Evolutionary conservation across 768 basidiomycete genomes (phyloP), one percentile per base, ranked within the genome.

Genomic region (Naganishia onofrii): DNA sequence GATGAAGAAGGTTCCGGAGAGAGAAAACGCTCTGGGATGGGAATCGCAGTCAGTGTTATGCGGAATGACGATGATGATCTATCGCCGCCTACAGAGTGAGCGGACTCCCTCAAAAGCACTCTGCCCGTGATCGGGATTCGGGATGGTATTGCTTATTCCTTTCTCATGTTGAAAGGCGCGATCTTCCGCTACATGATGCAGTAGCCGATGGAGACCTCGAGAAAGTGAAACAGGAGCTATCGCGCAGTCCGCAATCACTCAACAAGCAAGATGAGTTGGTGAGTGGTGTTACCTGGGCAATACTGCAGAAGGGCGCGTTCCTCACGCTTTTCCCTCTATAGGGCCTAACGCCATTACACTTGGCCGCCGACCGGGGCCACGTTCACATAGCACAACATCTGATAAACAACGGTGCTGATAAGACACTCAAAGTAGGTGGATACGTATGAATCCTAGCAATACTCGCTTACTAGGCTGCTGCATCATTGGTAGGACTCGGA

Each of bases 341-440:
- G 93, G 93, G 91, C 42, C 93, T 92, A 78, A 91, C 92, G 0
- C 85, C 93, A 9, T 81, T 96, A 23, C 93, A 96, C 75, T 84
- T 94, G 0, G 93, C 93, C 5, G 87, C 88, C 31, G 93, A 96
- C 79, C 84, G 93, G 76, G 93, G 93, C 0, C 84, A 87, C 74
- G 67, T 83, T 8, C 82, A 83, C 0, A 81, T 86, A 2, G 89
- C 90, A 1, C 81, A 84, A 72, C 68, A 87, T 5, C 80, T 96
- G 48, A 77, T 93, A 23, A 74, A 83, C 26, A 82, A 83, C 63
- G 91, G 90, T 4, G 92, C 89, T 6, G 86, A 92, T 74, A 78
- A 75, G 53, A 79, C 80, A 36, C 81, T 90, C 53, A 88, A 89
- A 85, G 93, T 91, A 71, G 48, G 26, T 38, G 48, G 21, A 51